Evolutionary conservation across 2,329 filamentous ascomycete species (phyloP).

Genomic region (Neonectria ditissima): DNA sequence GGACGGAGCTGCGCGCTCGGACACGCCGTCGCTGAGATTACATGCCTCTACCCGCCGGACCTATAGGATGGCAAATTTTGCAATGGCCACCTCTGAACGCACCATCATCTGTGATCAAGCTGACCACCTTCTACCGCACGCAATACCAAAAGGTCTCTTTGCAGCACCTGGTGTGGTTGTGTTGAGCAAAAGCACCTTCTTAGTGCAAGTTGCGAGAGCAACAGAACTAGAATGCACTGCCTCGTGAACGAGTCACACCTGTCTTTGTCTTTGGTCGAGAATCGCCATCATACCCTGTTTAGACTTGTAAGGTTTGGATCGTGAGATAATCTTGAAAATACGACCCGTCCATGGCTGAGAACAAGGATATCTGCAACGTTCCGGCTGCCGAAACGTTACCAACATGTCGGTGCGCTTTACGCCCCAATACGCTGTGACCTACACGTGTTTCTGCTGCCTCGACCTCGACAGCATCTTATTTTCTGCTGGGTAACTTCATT

Average conservation of each 20-base stretch:
- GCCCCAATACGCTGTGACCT: constrained; percentile 7
- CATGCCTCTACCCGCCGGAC: constrained; percentile 10
- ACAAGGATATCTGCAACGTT: neutral
- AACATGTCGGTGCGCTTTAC: constrained; percentile 4
- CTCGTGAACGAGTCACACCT: constrained; percentile 17
- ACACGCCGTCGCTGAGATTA: constrained; percentile 2
- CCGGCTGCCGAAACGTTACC: neutral
- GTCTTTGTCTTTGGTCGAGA: neutral
- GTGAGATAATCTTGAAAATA: neutral
- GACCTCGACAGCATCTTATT: neutral
- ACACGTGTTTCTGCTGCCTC: neutral
- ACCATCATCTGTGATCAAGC: neutral
- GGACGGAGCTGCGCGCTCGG: constrained; percentile 1
- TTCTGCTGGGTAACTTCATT: neutral
- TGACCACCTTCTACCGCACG: neutral
- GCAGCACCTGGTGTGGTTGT: neutral
- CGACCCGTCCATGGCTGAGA: neutral
- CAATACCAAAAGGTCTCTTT: neutral
- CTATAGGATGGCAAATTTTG: constrained; percentile 5
- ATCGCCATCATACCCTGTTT: constrained; percentile 14
- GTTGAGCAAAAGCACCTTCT: neutral
- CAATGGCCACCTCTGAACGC: neutral
- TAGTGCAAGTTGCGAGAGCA: neutral
- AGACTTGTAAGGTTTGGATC: neutral
- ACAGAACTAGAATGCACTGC: neutral